Percentiles rank a stretch among this genome's conserved stretches.
Evolutionary conservation across 768 basidiomycete genomes (phyloP).

Genomic region (Lyophyllum semitale): DNA sequence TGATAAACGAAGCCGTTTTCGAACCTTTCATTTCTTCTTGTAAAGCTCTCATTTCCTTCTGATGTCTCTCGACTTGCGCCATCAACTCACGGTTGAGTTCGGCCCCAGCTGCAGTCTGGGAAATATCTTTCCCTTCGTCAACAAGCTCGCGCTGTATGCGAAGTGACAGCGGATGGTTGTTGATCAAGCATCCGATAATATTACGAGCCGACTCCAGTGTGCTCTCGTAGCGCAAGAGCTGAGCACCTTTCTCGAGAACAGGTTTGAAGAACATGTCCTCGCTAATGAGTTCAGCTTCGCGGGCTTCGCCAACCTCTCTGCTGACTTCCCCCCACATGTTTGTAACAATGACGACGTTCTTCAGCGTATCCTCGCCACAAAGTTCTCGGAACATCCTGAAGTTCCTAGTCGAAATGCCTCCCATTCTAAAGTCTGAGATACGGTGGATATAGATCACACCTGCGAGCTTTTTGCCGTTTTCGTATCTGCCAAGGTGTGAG

Average conservation of each 20-base stretch:
- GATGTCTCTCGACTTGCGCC: background rate
- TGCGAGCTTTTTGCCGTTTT: background rate
- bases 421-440: constrained; percentile 2
- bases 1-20: background rate
- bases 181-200: background rate
- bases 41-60: background rate
- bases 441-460: constrained; percentile 11
- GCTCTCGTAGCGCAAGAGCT: background rate
- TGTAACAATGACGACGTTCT: constrained; percentile 10
- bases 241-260: background rate
- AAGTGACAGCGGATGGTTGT: background rate
- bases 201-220: background rate
- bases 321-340: constrained; percentile 7
- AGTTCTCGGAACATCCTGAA: constrained; percentile 10
- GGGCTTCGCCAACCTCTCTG: background rate
- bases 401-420: background rate
- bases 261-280: background rate
- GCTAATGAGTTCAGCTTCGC: background rate
- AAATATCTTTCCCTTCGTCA: constrained; percentile 37
- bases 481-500: constrained; percentile 1
- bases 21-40: background rate
- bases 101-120: constrained; percentile 38
- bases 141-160: constrained; percentile 23
- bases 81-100: background rate
- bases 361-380: constrained; percentile 1